Base-by-base conservation (phyloP, 805 yeast genomes). In the Kodamaea fukazawae region DNA sequence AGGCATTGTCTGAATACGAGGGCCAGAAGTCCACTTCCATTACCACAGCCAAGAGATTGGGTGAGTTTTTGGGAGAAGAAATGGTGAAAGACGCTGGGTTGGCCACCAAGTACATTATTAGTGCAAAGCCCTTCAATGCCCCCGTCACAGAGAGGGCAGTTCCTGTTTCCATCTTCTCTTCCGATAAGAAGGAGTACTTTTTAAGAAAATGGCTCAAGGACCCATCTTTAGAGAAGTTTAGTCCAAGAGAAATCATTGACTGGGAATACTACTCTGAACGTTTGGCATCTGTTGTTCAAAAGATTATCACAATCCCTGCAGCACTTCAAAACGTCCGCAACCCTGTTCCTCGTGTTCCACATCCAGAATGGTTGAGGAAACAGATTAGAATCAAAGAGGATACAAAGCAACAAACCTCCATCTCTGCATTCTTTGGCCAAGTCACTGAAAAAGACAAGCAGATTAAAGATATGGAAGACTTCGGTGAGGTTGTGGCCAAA, bases 21-120 rank as follows among this genome's bases (percentile, higher is more conserved):
- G 76, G 75, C 18, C 96, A 88, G 57, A 93, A 95, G 55, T 87
- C 96, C 0, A 88, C 98, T 0, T 87, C 98, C 0, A 91, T 95
- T 47, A 89, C 98, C 0, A 93, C 99, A 1, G 99, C 99, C 0
- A 80, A 75, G 48, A 75, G 99, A 53, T 68, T 93, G 38, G 96
- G 96, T 43, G 97, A 93, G 51, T 91, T 93, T 57, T 71, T 93
- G 49, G 99, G 99, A 10, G 89, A 83, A 47, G 96, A 89, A 50
- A 91, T 91, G 96, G 95, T 89, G 2, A 90, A 88, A 53, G 98
- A 89, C 61, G 89, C 90, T 44, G 98, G 99, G 46, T 75, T 93
- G 44, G 96, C 96, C 4, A 91, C 96, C 65, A 89, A 88, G 60
- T 93, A 88, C 65, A 83, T 93, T 60, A 90, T 93, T 48, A 82